Base-by-base conservation (phyloP, 331 rosid species). In the Rhamnella rubrinervis region DNA sequence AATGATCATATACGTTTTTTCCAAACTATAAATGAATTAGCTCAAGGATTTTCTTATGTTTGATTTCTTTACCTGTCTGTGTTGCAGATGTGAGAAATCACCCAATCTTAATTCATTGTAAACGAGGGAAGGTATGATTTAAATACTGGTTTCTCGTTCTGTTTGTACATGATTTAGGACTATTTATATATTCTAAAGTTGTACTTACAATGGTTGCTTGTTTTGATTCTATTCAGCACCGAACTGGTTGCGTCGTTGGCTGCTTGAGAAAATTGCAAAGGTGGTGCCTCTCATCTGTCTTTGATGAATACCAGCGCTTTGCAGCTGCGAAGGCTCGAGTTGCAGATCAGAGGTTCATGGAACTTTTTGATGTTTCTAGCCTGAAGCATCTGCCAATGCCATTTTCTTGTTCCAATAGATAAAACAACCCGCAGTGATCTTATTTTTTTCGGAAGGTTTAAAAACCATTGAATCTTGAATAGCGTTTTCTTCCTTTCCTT, bases 261-360 rank as follows among this genome's bases (percentile, higher is more conserved):
- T 95, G 99, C 88, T 73, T 87, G 69, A 84, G 99, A 75, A 95
- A 91, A 65, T 47, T 95, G 78, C 96, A 95, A 73, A 86, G 79
- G 59, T 95, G 96, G 99, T 91, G 99, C 75, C 86, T 89, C 65
- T 75, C 99, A 38, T 95, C 99, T 8, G 86, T 95, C 6, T 95
- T 95, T 63, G 90, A 89, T 15, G 99, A 95, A 80, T 95, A 95
- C 81, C 97, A 91, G 77, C 85, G 97, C 0, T 95, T 91, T 79
- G 99, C 99, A 28, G 99, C 99, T 25, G 93, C 99, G 1, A 95
- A 95, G 79, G 96, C 99, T 55, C 85, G 99, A 86, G 84, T 95
- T 70, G 81, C 97, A 4, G 99, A 95, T 78, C 99, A 95, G 77
- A 89, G 97, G 81, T 95, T 91, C 67, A 85, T 95, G 75, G 99